A percentile compares a stretch with the other conserved stretches of the same genome.
These are phyloP conservation scores for Ampelocalamus luodianensis DNA, from an alignment of 176 grass and related monocot species.

Conservation along the genomic window DNA sequence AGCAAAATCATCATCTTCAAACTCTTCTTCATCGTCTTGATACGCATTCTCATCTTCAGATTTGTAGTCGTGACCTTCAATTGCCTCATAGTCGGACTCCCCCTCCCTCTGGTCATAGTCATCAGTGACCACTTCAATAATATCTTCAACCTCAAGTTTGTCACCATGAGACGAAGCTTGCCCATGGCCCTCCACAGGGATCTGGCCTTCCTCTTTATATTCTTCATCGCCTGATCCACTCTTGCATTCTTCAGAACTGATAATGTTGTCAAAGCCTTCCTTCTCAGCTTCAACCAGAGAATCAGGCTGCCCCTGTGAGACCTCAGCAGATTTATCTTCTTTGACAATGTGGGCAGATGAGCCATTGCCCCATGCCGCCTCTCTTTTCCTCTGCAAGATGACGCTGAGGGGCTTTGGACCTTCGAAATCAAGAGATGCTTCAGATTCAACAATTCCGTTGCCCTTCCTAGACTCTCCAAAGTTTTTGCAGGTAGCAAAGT, in stretches of 20 bases:
- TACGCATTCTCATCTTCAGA: conserved; percentile 67
- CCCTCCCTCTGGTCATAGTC: conserved; percentile 63
- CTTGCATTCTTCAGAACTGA: conserved; percentile 57
- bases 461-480: conserved; percentile 59
- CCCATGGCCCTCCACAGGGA: conserved; percentile 49
- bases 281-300: conserved; percentile 43
- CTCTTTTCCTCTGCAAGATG: conserved; percentile 87
- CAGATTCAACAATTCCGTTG: conserved; percentile 42
- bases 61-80: conserved; percentile 56
- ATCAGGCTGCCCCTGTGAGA: conserved; percentile 33
- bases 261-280: conserved; percentile 35
- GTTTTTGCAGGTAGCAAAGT: conserved; percentile 59
- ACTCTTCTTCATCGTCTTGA: conserved; percentile 65
- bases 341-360: conserved; percentile 39
- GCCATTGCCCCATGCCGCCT: conserved; percentile 42
- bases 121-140: conserved; percentile 54
- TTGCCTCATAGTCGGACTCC: conserved; percentile 53
- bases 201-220: conserved; percentile 58
- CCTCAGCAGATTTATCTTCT: conserved; percentile 46
- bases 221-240: conserved; percentile 51
- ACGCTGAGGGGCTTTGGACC: conserved; percentile 75
- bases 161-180: conserved; percentile 50
- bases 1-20: conserved; percentile 85
- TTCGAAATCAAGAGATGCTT: conserved; percentile 68
- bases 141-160: conserved; percentile 50